Evolutionary conservation across 805 yeast species (phyloP).

Genomic region (Cyberlindnera bimundalis): DNA sequence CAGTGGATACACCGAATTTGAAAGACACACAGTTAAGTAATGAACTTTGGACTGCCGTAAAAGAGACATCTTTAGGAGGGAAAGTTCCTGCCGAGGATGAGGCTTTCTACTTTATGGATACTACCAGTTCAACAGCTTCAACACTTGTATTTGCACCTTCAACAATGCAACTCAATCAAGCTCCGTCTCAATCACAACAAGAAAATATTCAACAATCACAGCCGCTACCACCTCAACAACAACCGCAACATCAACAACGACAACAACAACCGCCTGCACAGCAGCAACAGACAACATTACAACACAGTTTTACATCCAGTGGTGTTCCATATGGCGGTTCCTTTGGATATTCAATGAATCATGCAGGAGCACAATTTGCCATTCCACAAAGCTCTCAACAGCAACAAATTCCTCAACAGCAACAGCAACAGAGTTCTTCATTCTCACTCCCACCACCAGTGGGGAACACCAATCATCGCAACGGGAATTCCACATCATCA

Average conservation of each 20-base stretch:
- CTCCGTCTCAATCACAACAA: not conserved
- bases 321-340: not conserved
- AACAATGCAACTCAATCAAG: not conserved
- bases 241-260: not conserved
- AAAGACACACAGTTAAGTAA: constrained; percentile 45
- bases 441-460: too few relatives aligned
- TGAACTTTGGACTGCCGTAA: constrained; percentile 52
- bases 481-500: too few relatives aligned
- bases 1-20: constrained; percentile 50
- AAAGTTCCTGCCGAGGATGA: constrained; percentile 47
- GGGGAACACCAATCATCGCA: too few relatives aligned
- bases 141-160: constrained; percentile 22
- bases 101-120: constrained; percentile 45
- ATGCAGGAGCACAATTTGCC: not conserved
- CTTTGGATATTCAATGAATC: not conserved
- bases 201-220: not conserved
- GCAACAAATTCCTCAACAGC: not conserved
- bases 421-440: not conserved
- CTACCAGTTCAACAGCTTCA: constrained; percentile 23
- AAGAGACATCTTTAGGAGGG: constrained; percentile 58
- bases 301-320: too few relatives aligned
- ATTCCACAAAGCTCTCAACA: not conserved
- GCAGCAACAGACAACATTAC: constrained; percentile 4
- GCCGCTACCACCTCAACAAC: not conserved
- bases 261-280: constrained; percentile 2